Evolutionary conservation across 371 early-diverging fungal genomes (phyloP).

Genomic region (Lichtheimia ramosa): DNA sequence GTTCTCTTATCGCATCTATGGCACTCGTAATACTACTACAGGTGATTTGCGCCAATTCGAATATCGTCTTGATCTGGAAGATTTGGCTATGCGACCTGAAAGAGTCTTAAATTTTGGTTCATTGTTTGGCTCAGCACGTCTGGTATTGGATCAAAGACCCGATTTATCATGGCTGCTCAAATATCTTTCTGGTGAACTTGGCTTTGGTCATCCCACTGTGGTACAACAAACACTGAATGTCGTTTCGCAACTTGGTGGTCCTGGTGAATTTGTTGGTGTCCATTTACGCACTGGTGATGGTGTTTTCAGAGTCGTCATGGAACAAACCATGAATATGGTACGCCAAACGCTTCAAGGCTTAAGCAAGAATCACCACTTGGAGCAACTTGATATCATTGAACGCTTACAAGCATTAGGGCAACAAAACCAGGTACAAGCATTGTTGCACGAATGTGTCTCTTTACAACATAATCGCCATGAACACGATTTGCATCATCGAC

Average conservation of each 20-base stretch:
- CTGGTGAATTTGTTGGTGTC: conserved; percentile 34
- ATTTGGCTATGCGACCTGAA: conserved; percentile 29
- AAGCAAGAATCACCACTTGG: conserved; percentile 1
- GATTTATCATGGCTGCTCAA: conserved; percentile 20
- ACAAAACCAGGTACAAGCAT: background rate
- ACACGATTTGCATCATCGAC: conserved; percentile 18
- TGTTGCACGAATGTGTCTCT: conserved; percentile 1
- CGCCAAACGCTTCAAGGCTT: conserved; percentile 18
- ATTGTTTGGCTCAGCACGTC: conserved; percentile 34
- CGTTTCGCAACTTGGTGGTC: conserved; percentile 36
- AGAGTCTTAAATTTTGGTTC: conserved; percentile 44
- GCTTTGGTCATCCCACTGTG: conserved; percentile 35
- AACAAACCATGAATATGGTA: conserved; percentile 29
- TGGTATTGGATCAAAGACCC: conserved; percentile 14
- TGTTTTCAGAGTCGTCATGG: conserved; percentile 26
- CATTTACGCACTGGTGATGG: conserved; percentile 55
- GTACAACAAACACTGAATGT: conserved; percentile 24
- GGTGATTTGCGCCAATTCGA: conserved; percentile 18
- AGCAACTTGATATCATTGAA: background rate
- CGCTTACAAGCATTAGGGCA: background rate
- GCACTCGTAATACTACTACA: conserved; percentile 16
- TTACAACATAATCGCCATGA: conserved; percentile 5
- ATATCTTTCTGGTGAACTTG: conserved; percentile 22
- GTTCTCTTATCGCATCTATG: conserved; percentile 50
- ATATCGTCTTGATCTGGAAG: conserved; percentile 31